Conservation (phyloP, 495 filamentous ascomycete species). For the Amniculicola lignicola region DNA sequence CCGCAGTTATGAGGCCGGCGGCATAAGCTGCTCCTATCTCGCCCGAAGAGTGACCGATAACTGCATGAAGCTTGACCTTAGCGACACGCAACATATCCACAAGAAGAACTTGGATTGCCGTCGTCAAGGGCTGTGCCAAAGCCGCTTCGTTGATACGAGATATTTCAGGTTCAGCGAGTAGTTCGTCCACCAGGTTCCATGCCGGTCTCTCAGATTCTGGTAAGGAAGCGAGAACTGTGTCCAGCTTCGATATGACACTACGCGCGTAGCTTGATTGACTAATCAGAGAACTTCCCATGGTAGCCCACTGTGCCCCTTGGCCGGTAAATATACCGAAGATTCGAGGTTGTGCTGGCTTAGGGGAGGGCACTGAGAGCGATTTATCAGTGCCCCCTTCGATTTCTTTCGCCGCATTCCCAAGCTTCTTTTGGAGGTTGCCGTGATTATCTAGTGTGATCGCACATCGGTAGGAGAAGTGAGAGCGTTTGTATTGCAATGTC, state of each 20-base stretch:
- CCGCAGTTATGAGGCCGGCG: conserved; percentile 4
- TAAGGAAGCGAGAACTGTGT: not conserved
- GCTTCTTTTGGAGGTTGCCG: not conserved
- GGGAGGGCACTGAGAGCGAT: not conserved
- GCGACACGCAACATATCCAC: conserved; percentile 2
- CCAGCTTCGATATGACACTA: not conserved
- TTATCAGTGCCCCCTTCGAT: not conserved
- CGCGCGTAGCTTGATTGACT: not conserved
- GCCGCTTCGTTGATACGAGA: not conserved
- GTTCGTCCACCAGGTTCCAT: conserved; percentile 13
- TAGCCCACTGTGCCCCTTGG: conserved; percentile 29
- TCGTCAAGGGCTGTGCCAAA: conserved; percentile 20
- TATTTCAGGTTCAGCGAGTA: not conserved
- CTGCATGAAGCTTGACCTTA: conserved; percentile 2
- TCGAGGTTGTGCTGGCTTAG: not conserved
- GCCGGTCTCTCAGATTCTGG: conserved; percentile 2
- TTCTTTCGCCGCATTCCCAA: not conserved
- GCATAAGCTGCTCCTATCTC: conserved; percentile 27
- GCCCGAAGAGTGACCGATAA: conserved; percentile 22
- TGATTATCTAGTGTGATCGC: not conserved
- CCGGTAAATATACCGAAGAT: conserved; percentile 29
- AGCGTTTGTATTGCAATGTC: conserved; percentile 9
- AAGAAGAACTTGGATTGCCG: conserved; percentile 24
- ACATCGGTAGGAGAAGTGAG: conserved; percentile 5
- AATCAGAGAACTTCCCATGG: conserved; percentile 8